Conservation (phyloP, 768 basidiomycete genomes). For the Crepidotus variabilis region DNA sequence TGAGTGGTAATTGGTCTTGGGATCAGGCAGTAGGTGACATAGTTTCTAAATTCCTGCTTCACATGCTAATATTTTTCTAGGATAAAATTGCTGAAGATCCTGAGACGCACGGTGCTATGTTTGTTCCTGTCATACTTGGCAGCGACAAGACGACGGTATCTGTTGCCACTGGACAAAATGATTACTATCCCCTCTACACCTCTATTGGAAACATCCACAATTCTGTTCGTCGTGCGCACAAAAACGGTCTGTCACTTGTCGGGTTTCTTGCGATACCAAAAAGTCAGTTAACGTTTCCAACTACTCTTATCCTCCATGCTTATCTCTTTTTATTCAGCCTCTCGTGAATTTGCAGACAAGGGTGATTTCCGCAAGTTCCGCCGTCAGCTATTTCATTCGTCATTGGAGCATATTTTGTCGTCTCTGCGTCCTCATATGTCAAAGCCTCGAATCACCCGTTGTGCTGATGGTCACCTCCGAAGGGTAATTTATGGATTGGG, state of each 20-base stretch:
- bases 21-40: slow-evolving; percentile 28
- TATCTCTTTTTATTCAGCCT: slow-evolving; percentile 1
- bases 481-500: slow-evolving; percentile 28
- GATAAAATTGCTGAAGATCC: slow-evolving; percentile 20
- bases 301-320: not conserved
- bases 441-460: slow-evolving; percentile 3
- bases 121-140: slow-evolving; percentile 30
- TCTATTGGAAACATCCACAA: slow-evolving; percentile 30
- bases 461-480: slow-evolving; percentile 26
- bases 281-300: slow-evolving; percentile 8
- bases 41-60: not conserved
- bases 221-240: slow-evolving; percentile 25
- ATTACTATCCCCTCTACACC: slow-evolving; percentile 31
- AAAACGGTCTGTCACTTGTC: slow-evolving; percentile 21
- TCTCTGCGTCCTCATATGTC: slow-evolving; percentile 22
- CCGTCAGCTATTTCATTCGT: slow-evolving; percentile 25
- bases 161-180: slow-evolving; percentile 31
- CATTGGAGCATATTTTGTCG: slow-evolving; percentile 18
- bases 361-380: slow-evolving; percentile 23
- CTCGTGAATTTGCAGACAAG: slow-evolving; percentile 7
- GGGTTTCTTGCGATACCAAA: slow-evolving; percentile 23
- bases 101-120: slow-evolving; percentile 21
- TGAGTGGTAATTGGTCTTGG: slow-evolving; percentile 41
- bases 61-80: slow-evolving; percentile 7
- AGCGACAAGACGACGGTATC: slow-evolving; percentile 37